Evolutionary conservation across 768 basidiomycete genomes (phyloP), one percentile per base, ranked within the genome.

Genomic region (Sarcodon sp.): DNA sequence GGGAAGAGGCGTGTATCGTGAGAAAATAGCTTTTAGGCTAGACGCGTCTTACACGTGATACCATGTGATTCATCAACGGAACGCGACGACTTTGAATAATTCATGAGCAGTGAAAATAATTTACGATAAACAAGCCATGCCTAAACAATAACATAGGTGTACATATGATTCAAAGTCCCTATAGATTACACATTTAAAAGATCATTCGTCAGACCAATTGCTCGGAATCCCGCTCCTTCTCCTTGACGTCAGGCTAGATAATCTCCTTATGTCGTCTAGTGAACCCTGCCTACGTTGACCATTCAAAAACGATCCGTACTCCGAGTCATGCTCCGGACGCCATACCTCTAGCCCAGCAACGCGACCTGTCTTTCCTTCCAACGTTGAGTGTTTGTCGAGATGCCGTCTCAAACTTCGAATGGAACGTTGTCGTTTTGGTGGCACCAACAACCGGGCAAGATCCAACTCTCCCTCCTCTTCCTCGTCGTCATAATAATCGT

Each of bases 391-490:
- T 13, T 59, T 62, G 1, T 64, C 66, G 15, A 87, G 66, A 55
- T 85, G 83, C 51, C 69, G 79, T 49, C 83, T 69, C 48, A 87
- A 64, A 59, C 83, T 85, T 54, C 69, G 75, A 52, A 87, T 86
- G 13, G 83, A 85, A 50, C 79, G 72, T 57, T 87, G 84, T 27
- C 84, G 69, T 59, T 78, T 83, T 15, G 85, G 72, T 7, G 77
- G 81, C 27, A 83, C 76, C 34, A 87, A 75, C 48, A 87, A 70
- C 27, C 72, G 71, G 12, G 81, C 78, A 36, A 87, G 68, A 56
- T 79, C 73, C 43, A 85, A 64, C 56, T 85, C 84, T 12, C 68
- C 64, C 13, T 66, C 71, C 36, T 74, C 76, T 11, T 74, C 71
- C 7, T 73, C 72, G 3, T 68, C 68, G 4, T 71, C 71, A 3